A percentile compares a stretch with the other conserved stretches of the same genome.
phyloP scores from a whole-genome alignment of 345 rosid species.

The Euphorbia pulcherrima region DNA sequence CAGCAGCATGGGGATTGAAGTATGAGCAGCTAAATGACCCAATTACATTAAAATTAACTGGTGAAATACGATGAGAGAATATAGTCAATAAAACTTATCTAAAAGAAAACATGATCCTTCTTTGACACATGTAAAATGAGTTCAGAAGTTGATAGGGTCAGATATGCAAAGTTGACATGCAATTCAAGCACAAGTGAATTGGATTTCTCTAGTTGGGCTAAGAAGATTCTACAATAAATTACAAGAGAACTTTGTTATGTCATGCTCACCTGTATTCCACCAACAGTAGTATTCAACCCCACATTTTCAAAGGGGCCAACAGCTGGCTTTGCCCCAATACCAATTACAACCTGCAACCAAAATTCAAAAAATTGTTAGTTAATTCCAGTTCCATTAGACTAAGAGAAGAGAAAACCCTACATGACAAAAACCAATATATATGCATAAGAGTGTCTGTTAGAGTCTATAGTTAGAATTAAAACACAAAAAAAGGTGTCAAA shows the following conservation, averaged over 20 bases:
- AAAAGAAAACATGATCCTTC: background rate
- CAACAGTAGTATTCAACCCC: constrained; percentile 57
- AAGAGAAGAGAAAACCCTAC: background rate
- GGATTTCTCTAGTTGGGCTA: background rate
- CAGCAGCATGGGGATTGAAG: no score
- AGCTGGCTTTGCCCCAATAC: constrained; percentile 93
- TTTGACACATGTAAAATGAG: background rate
- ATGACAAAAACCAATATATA: background rate
- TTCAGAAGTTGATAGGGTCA: background rate
- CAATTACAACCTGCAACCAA: constrained; percentile 60
- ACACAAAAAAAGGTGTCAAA: background rate
- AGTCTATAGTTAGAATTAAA: background rate
- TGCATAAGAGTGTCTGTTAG: background rate
- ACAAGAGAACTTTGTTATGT: background rate
- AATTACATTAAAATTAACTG: background rate
- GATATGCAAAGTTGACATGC: background rate
- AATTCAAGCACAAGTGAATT: background rate
- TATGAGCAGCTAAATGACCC: background rate
- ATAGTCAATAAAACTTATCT: background rate
- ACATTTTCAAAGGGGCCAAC: constrained; percentile 65
- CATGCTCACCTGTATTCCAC: constrained; percentile 75
- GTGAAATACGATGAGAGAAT: no score
- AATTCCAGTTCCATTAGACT: background rate
- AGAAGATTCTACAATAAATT: constrained; percentile 9
- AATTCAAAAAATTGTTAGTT: constrained; percentile 1